phyloP scores from a whole-genome alignment of 306 rosid genomes.

The Morella rubra region DNA sequence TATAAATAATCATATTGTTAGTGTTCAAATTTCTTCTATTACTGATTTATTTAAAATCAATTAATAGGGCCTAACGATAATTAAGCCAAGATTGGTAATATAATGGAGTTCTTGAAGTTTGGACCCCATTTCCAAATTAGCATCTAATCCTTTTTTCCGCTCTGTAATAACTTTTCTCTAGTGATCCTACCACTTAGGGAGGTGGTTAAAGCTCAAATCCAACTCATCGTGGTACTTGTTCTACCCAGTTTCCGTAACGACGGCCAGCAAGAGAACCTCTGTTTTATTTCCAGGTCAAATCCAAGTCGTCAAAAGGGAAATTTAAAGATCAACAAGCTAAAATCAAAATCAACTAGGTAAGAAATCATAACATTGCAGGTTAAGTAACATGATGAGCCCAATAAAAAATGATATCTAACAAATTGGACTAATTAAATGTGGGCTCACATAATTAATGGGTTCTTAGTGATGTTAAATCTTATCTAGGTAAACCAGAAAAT shows the following conservation, averaged over 20 bases:
- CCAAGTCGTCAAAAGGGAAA: too few species aligned
- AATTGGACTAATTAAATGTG: not conserved
- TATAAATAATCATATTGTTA: too few species aligned
- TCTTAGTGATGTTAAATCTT: constrained; percentile 14
- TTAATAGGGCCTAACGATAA: too few species aligned
- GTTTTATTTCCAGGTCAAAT: not conserved
- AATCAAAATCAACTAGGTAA: not conserved
- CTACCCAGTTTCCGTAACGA: not conserved
- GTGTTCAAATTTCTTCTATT: too few species aligned
- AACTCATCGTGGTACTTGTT: not conserved
- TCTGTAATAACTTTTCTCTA: not conserved
- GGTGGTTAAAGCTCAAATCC: constrained; percentile 24
- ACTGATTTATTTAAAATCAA: too few species aligned
- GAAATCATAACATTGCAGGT: not conserved
- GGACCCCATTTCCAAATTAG: constrained; percentile 8
- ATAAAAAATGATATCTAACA: not conserved
- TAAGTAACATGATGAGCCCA: not conserved
- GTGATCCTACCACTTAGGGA: constrained; percentile 24
- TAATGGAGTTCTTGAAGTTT: too few species aligned
- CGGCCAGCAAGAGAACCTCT: constrained; percentile 8
- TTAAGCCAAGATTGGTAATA: too few species aligned
- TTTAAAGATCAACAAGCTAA: not conserved
- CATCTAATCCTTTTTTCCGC: constrained; percentile 1
- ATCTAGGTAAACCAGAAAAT: not conserved
- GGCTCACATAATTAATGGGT: constrained; percentile 11